phyloP scores from a whole-genome alignment of 1,284 basidiomycete genomes.

The Gymnopus androsaceus region DNA sequence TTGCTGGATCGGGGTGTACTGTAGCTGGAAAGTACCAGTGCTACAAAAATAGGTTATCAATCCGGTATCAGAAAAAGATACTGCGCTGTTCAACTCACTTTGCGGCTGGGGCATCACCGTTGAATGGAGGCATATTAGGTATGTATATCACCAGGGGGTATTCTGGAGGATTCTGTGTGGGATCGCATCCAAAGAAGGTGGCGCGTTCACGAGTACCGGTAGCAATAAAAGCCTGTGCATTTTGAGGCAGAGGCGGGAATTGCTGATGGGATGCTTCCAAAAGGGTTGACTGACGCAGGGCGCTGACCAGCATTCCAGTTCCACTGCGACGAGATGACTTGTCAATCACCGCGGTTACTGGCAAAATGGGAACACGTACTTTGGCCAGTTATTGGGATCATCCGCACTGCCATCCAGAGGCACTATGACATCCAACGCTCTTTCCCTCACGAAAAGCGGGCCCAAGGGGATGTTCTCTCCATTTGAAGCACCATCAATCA shows the following conservation, averaged over 20 bases:
- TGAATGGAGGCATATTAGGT: constrained; percentile 65
- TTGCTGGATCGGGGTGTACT: constrained; percentile 49
- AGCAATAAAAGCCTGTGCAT: constrained; percentile 53
- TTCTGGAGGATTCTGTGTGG: constrained; percentile 47
- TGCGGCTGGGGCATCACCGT: constrained; percentile 55
- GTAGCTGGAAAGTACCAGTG: constrained; percentile 50
- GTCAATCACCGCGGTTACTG: too few species aligned
- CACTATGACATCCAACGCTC: constrained; percentile 69
- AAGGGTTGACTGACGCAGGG: constrained; percentile 44
- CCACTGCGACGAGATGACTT: constrained; percentile 45
- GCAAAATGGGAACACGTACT: constrained; percentile 48
- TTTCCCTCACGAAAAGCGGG: constrained; percentile 62
- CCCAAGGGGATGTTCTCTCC: constrained; percentile 66
- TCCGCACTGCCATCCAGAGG: constrained; percentile 69
- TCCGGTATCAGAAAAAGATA: background rate
- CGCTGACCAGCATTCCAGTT: constrained; percentile 42
- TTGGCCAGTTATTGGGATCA: constrained; percentile 63
- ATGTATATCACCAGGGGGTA: constrained; percentile 62
- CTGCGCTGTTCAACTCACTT: constrained; percentile 45
- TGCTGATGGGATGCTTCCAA: constrained; percentile 56
- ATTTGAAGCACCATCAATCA: constrained; percentile 65
- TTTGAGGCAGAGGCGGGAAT: constrained; percentile 64
- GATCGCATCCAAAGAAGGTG: constrained; percentile 78
- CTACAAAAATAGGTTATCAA: constrained; percentile 30
- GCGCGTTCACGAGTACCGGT: constrained; percentile 69